Base-by-base conservation (phyloP, 345 rosid species). In the Chamaenerion angustifolium region DNA sequence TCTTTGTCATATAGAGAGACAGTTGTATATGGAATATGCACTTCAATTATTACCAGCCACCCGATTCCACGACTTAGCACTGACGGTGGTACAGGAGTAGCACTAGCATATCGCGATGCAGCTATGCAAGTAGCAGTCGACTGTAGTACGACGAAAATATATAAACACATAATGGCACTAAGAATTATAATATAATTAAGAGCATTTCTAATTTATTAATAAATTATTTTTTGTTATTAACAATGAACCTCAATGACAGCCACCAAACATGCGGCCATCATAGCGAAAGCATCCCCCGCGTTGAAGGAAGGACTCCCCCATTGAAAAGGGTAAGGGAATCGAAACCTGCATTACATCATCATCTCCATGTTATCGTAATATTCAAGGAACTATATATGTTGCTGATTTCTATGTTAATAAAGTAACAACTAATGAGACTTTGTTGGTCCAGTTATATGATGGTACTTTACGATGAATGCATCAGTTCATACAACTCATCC, bases 1-100 rank as follows among this genome's bases (percentile, higher is more conserved):
- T n/a, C n/a, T n/a, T n/a, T n/a, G n/a, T n/a, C n/a, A n/a, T n/a
- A n/a, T n/a, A n/a, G n/a, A n/a, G n/a, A n/a, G n/a, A n/a, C n/a
- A n/a, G n/a, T n/a, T n/a, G n/a, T n/a, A n/a, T n/a, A n/a, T 21
- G 25, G 25, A 21, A 21, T 21, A 21, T 21, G 25, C 25, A 21
- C 25, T 21, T 21, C 25, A 2, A 21, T n/a, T n/a, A 15, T 15
- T 46, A 74, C 94, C 82, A 75, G 86, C 94, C 95, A 83, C 40
- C 97, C 95, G 18, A 70, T 54, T 47, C 95, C 94, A 49, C 95
- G 94, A 61, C 86, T 76, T 46, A 85, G 67, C 18, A 85, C 81
- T 0, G 86, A 81, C 1, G 94, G 83, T 40, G 95, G 97, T 10
- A 71, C 58, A 57, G 75, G 94, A 21, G 95, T 85, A 27, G 95